Evolutionary conservation across 129 eudicot species (phyloP), one percentile per base, ranked within the genome.

Genomic region (Silybum marianum): DNA sequence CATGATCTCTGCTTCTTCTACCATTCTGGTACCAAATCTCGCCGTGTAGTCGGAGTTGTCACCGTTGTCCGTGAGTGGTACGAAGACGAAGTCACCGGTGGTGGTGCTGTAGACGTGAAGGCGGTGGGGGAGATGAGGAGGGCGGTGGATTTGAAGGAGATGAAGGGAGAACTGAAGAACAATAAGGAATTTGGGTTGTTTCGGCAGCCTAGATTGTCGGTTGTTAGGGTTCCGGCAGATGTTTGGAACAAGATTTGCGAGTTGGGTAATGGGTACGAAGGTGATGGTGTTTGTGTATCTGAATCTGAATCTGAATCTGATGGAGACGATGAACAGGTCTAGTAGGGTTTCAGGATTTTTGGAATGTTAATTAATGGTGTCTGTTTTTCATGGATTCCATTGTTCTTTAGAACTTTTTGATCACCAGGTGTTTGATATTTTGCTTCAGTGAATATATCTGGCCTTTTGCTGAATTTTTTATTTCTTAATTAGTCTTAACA

Each of bases 191-290:
- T 95, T 85, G 90, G 51, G 76, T 75, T 95, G 81, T 88, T 93
- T 78, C 78, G 92, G 88, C 99, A 95, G 91, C 92, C 93, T 0
- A 88, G 98, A 80, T 75, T 95, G 91, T 95, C 99, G 81, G 99
- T 95, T 67, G 92, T 93, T 84, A 91, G 95, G 54, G 97, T 95
- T 39, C 88, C 82, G 84, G 71, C 80, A 78, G 87, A 66, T 19
- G 88, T 89, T 77, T 95, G 99, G 99, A 88, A 84, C 32, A 84
- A 82, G 86, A 71, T 95, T 72, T 91, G 93, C 60, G 93, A 87
- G 68, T 72, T 95, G 90, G 97, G 99, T 69, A 92, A 92, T 84
- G 99, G 97, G 38, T 93, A 85, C 76, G 93, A 77, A 14, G 92
- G 87, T 0, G 91, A 46, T 73, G 91, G 88, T 26, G 75, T 21